These are phyloP conservation scores for Aspergillus egyptiacus DNA, from an alignment of 495 filamentous ascomycete species.

Conservation along the genomic window DNA sequence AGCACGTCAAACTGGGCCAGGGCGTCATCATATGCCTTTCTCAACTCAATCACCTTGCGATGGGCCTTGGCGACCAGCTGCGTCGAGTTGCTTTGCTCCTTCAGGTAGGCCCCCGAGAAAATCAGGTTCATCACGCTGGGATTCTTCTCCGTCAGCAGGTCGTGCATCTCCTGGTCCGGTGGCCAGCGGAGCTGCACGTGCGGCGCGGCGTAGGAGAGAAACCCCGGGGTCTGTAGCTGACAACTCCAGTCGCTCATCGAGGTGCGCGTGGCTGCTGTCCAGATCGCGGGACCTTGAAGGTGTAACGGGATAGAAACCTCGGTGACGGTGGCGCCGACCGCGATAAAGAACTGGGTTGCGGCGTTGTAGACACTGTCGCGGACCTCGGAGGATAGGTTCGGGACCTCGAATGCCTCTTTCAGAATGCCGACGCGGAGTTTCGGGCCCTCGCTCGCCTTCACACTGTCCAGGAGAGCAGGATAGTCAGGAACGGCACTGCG, in stretches of 20 bases:
- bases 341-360: slow-evolving; percentile 32
- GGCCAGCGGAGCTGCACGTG: slow-evolving; percentile 23
- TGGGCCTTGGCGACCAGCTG: slow-evolving; percentile 33
- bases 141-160: slow-evolving; percentile 25
- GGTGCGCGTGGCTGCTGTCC: slow-evolving; percentile 38
- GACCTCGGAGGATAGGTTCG: slow-evolving; percentile 36
- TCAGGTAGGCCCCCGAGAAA: slow-evolving; percentile 28
- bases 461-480: background rate
- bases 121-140: slow-evolving; percentile 28
- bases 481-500: slow-evolving; percentile 31
- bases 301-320: slow-evolving; percentile 50
- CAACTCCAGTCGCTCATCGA: slow-evolving; percentile 28
- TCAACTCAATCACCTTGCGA: slow-evolving; percentile 36
- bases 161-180: slow-evolving; percentile 28
- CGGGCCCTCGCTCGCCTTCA: background rate
- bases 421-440: slow-evolving; percentile 43
- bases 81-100: slow-evolving; percentile 17
- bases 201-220: slow-evolving; percentile 21
- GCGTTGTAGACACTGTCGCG: slow-evolving; percentile 33
- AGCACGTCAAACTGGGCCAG: slow-evolving; percentile 41
- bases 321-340: slow-evolving; percentile 43
- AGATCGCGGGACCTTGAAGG: slow-evolving; percentile 37
- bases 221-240: slow-evolving; percentile 26
- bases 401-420: slow-evolving; percentile 38
- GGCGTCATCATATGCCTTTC: slow-evolving; percentile 40